A percentile compares a stretch with the other conserved stretches of the same genome.
Conservation (phyloP, 768 basidiomycete species). For the Xerocomus spinulosus region DNA sequence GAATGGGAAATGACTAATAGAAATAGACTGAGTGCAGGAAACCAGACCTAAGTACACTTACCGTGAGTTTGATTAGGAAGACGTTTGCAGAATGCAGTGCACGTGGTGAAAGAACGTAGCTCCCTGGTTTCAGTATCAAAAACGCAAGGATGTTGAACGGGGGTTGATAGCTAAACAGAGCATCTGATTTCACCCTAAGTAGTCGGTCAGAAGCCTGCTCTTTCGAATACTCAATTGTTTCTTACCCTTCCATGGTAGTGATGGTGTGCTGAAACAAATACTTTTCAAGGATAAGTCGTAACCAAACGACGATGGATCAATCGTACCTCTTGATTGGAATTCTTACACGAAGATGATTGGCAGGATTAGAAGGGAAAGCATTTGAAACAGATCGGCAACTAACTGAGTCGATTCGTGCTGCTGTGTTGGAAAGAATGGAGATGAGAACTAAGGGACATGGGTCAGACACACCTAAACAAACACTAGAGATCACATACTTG, state of each 20-base stretch:
- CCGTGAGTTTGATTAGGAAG: slow-evolving; percentile 78
- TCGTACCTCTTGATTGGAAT: slow-evolving; percentile 56
- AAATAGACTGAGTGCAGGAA: not conserved
- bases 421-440: slow-evolving; percentile 87
- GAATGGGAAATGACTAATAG: slow-evolving; percentile 64
- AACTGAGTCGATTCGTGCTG: slow-evolving; percentile 67
- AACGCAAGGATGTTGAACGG: slow-evolving; percentile 87
- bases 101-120: slow-evolving; percentile 69
- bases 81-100: slow-evolving; percentile 82
- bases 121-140: slow-evolving; percentile 71
- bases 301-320: not conserved
- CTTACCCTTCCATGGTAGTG: slow-evolving; percentile 80
- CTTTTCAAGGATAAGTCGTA: slow-evolving; percentile 36
- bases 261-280: slow-evolving; percentile 87
- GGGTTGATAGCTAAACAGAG: slow-evolving; percentile 87
- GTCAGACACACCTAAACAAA: slow-evolving; percentile 5
- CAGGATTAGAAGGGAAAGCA: not conserved
- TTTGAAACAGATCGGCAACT: slow-evolving; percentile 14
- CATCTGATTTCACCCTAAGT: slow-evolving; percentile 78
- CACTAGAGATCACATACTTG: slow-evolving; percentile 48
- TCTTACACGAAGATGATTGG: slow-evolving; percentile 29
- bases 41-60: slow-evolving; percentile 26
- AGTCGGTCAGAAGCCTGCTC: slow-evolving; percentile 4
- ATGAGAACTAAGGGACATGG: slow-evolving; percentile 50
- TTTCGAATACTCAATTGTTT: not conserved